Evolutionary conservation across 805 yeast species (phyloP).

Genomic region (Candida ponderosae): DNA sequence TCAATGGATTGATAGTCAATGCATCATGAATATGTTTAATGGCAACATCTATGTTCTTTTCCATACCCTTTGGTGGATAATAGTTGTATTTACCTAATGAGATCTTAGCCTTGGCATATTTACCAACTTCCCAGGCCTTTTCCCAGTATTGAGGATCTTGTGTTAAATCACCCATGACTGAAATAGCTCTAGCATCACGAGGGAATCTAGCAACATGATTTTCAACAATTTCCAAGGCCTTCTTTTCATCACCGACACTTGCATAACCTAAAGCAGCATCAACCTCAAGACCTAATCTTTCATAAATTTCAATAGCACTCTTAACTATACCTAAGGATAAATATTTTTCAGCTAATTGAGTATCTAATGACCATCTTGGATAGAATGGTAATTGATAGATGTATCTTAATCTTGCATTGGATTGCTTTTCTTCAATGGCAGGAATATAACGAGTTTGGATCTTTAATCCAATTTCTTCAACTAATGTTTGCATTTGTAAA

Average conservation of each 20-base stretch:
- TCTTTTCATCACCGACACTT: slow-evolving; percentile 63
- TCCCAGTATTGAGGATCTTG: slow-evolving; percentile 73
- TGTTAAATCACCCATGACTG: slow-evolving; percentile 79
- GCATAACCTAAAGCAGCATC: slow-evolving; percentile 91
- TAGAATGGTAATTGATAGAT: slow-evolving; percentile 68
- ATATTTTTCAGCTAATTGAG: slow-evolving; percentile 74
- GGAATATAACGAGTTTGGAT: slow-evolving; percentile 51
- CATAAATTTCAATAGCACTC: slow-evolving; percentile 86
- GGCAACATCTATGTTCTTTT: slow-evolving; percentile 44
- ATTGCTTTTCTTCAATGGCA: slow-evolving; percentile 22
- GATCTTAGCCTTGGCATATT: slow-evolving; percentile 78
- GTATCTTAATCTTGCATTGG: slow-evolving; percentile 52
- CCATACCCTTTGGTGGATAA: slow-evolving; percentile 55
- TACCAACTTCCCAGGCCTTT: slow-evolving; percentile 81
- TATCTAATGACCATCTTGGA: slow-evolving; percentile 83
- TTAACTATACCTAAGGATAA: slow-evolving; percentile 78
- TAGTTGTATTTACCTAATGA: slow-evolving; percentile 71
- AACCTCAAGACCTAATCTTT: slow-evolving; percentile 62
- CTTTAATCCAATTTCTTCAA: slow-evolving; percentile 76
- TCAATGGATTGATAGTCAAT: slow-evolving; percentile 62
- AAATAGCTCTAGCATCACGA: slow-evolving; percentile 73
- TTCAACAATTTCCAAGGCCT: slow-evolving; percentile 55
- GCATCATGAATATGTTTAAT: slow-evolving; percentile 70
- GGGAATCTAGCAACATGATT: slow-evolving; percentile 50
- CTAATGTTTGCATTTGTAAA: slow-evolving; percentile 84